Conservation (phyloP, 768 basidiomycete genomes). For the Termitomyces sp. region DNA sequence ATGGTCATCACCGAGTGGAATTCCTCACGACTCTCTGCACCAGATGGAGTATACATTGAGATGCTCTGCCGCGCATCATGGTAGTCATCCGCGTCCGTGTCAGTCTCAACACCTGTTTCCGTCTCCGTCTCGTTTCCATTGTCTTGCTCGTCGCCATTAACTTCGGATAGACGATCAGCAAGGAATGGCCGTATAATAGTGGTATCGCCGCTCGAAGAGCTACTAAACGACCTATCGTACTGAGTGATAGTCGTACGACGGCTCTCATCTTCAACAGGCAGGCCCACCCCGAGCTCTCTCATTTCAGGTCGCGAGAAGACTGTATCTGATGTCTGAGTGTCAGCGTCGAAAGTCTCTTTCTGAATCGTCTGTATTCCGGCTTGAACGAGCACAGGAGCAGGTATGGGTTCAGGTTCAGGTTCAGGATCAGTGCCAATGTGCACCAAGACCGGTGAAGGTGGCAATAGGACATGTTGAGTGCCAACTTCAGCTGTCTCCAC, state of each 20-base stretch:
- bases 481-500: conserved; percentile 38
- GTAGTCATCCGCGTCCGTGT: conserved; percentile 67
- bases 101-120: conserved; percentile 63
- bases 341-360: conserved; percentile 22
- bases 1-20: conserved; percentile 73
- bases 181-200: conserved; percentile 38
- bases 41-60: conserved; percentile 57
- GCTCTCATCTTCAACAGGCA: conserved; percentile 1
- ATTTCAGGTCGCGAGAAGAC: conserved; percentile 9
- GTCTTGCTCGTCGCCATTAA: conserved; percentile 24
- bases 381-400: conserved; percentile 18
- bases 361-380: conserved; percentile 32
- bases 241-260: conserved; percentile 46
- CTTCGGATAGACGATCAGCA: conserved; percentile 14
- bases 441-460: conserved; percentile 22
- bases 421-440: conserved; percentile 32
- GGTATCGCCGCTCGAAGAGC: conserved; percentile 26
- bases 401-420: conserved; percentile 16
- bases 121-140: conserved; percentile 65
- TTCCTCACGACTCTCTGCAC: conserved; percentile 52
- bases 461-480: conserved; percentile 36
- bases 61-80: conserved; percentile 72
- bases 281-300: conserved; percentile 13
- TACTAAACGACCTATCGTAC: conserved; percentile 29
- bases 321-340: conserved; percentile 20